These are phyloP conservation scores for Lachancea nothofagi DNA, from an alignment of 805 yeast species.

Conservation along the genomic window DNA sequence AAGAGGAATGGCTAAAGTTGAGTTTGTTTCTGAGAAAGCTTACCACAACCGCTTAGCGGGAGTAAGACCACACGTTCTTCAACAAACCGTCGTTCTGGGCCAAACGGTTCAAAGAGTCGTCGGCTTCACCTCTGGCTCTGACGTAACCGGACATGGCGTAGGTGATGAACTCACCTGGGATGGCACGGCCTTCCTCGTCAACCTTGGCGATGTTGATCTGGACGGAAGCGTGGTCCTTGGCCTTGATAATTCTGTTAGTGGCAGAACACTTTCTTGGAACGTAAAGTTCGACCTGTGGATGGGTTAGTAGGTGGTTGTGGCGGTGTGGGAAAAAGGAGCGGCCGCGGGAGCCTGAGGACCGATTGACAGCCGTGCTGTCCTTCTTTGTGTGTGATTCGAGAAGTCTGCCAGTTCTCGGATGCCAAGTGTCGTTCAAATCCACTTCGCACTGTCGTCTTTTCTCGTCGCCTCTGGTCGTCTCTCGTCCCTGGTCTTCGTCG, in stretches of 20 bases:
- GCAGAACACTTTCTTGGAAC: constrained; percentile 99
- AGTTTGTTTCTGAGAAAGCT: too few relatives aligned
- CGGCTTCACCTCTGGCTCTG: constrained; percentile 99
- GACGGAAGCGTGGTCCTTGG: constrained; percentile 99
- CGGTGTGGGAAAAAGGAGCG: background rate
- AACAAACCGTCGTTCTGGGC: constrained; percentile 98
- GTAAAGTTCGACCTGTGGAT: constrained; percentile 91
- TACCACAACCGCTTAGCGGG: constrained; percentile 55
- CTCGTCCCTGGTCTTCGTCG: too few relatives aligned
- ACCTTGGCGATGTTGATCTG: constrained; percentile 98
- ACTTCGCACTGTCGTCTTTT: background rate
- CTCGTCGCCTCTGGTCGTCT: background rate
- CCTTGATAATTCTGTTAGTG: constrained; percentile 99
- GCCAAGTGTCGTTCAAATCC: background rate
- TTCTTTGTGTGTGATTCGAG: too few relatives aligned
- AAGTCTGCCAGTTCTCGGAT: too few relatives aligned
- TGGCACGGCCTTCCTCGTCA: constrained; percentile 92
- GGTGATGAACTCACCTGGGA: constrained; percentile 85
- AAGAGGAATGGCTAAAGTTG: too few relatives aligned
- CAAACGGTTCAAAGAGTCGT: constrained; percentile 98
- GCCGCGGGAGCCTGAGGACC: too few relatives aligned
- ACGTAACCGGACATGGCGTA: constrained; percentile 97
- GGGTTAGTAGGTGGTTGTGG: constrained; percentile 19
- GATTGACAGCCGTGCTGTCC: too few relatives aligned
- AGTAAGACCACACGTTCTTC: constrained; percentile 92